Base-by-base conservation (phyloP, 1,139 yeast genomes). In the Geotrichum cucujoidarum region DNA sequence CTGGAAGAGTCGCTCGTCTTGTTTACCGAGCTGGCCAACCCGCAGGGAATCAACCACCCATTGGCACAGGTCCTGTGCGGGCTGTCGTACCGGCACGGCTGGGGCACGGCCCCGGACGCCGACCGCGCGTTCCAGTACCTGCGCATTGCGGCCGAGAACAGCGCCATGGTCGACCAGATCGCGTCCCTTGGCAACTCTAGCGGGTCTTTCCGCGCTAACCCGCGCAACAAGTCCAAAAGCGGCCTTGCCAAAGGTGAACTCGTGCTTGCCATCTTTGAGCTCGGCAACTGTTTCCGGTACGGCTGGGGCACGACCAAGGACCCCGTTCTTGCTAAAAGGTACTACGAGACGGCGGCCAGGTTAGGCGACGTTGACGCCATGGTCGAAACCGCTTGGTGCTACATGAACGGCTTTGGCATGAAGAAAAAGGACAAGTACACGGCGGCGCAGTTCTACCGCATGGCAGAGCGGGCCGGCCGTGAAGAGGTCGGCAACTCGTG, bases 301-400 rank as follows among this genome's bases (percentile, higher is more conserved):
- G 69, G 69, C 4, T 64, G 68, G 69, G 69, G 69, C 22, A 60
- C 62, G 20, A 60, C 57, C 5, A 48, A 51, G 34, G 68, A 64
- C 45, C 52, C 59, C 2, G 50, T 43, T 3, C 60, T 62, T 1
- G 69, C 68, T 2, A 55, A 54, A 41, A 57, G 55, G 18, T 64
- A 63, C 49, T 65, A 60, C 54, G 67, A 64, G 46, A 56, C 63
- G 2, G 69, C 68, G 1, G 68, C 67, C 4, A 50, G 59, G 35
- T 53, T 65, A 30, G 69, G 69, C 13, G 69, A 65, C 43, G 49
- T 59, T 11, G 69, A 65, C 44, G 69, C 69, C n/a, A 61, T 64
- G 65, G 27, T 55, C 22, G 66, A 62, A 46, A 49, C 57, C 4
- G 66, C 62, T 21, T 59, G 61, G 58, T 63, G 66, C 49, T 59